phyloP scores from a whole-genome alignment of 2,329 filamentous ascomycete genomes.

The Capronia epimyces region DNA sequence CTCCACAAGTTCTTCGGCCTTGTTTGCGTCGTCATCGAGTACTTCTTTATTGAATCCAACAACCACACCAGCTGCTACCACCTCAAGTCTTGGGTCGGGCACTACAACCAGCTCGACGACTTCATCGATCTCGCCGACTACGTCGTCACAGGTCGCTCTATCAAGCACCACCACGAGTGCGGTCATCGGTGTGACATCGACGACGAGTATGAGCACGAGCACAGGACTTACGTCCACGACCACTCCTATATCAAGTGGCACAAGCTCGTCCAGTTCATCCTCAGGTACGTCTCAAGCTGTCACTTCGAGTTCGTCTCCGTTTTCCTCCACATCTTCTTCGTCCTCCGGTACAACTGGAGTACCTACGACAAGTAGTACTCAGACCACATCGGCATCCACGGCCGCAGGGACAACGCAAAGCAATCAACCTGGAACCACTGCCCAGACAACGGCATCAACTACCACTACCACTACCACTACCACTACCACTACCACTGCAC shows the following conservation, averaged over 20 bases:
- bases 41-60: conserved; percentile 2
- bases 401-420: neutral
- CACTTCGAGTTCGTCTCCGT: conserved; percentile 1
- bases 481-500: neutral
- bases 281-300: neutral
- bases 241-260: neutral
- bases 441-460: neutral
- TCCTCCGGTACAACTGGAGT: neutral
- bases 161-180: neutral
- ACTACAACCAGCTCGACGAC: neutral
- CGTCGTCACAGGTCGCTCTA: neutral
- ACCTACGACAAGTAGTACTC: neutral
- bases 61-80: neutral
- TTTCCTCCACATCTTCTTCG: conserved; percentile 1
- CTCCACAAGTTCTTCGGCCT: conserved; percentile 10
- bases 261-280: conserved; percentile 2
- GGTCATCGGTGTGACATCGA: neutral
- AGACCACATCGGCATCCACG: neutral
- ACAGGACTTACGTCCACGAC: neutral
- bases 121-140: neutral
- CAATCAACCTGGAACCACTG: neutral
- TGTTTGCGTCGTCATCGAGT: neutral
- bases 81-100: neutral
- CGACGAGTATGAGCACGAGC: neutral
- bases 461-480: neutral